phyloP scores from a whole-genome alignment of 202 grass and related monocot genomes.

The Carex sylvatica region DNA sequence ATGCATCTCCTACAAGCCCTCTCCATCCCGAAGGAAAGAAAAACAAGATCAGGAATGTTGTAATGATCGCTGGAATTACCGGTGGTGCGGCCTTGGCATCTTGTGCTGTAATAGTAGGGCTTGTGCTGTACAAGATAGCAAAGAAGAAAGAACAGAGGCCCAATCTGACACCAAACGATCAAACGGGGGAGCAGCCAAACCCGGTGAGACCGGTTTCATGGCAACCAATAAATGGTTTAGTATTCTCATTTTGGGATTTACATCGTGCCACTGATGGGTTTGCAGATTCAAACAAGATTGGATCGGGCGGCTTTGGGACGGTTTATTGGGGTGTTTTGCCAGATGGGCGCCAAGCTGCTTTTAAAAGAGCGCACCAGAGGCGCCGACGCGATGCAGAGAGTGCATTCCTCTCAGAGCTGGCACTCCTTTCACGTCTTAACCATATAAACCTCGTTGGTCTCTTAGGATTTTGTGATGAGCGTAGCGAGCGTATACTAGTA shows the following conservation, averaged over 20 bases:
- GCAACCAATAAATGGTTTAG: constrained; percentile 26
- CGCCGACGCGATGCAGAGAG: constrained; percentile 47
- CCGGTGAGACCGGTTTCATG: constrained; percentile 14
- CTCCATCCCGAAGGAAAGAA: neutral
- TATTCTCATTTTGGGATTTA: constrained; percentile 52
- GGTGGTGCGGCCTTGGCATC: constrained; percentile 11
- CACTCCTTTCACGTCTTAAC: constrained; percentile 69
- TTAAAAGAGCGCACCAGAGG: constrained; percentile 48
- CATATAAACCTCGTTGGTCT: constrained; percentile 81
- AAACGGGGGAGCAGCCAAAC: constrained; percentile 13
- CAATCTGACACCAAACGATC: constrained; percentile 25
- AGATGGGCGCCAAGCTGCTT: constrained; percentile 62
- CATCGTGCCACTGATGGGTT: constrained; percentile 49
- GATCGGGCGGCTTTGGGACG: constrained; percentile 69
- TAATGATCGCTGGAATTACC: constrained; percentile 25
- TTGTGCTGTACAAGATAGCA: constrained; percentile 24
- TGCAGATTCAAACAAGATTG: constrained; percentile 53
- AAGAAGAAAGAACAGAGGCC: constrained; percentile 31
- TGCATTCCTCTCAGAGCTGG: constrained; percentile 72
- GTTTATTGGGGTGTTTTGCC: constrained; percentile 69
- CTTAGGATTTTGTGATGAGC: constrained; percentile 72
- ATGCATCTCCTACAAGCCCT: constrained; percentile 26
- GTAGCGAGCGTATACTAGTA: constrained; percentile 72
- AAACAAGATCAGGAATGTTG: neutral
- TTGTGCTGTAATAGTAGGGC: constrained; percentile 21